phyloP scores from a whole-genome alignment of 169 alveolate species.

The Besnoitia besnoiti region DNA sequence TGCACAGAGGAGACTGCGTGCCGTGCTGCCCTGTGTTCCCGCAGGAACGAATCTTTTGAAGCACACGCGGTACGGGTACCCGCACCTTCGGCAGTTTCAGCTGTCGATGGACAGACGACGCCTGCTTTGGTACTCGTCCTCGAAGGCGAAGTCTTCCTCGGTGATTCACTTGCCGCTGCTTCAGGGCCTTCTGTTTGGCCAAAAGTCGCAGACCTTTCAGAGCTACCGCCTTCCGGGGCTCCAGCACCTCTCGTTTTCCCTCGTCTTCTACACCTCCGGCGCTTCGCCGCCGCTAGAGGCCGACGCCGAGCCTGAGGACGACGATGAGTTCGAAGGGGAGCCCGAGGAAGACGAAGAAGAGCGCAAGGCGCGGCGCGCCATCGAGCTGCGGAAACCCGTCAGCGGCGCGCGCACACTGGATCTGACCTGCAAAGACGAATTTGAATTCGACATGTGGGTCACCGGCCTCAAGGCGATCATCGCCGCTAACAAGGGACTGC shows the following conservation, averaged over 20 bases:
- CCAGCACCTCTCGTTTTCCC: slow-evolving; percentile 77
- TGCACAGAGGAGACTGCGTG: background rate
- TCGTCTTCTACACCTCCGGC: slow-evolving; percentile 58
- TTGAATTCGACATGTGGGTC: slow-evolving; percentile 73
- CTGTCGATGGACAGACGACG: slow-evolving; percentile 74
- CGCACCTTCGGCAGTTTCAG: slow-evolving; percentile 81
- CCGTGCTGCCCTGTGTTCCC: background rate
- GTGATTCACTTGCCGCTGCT: slow-evolving; percentile 53
- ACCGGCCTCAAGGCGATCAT: slow-evolving; percentile 71
- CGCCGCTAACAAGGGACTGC: slow-evolving; percentile 57
- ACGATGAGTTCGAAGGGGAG: background rate
- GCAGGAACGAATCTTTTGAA: slow-evolving; percentile 69
- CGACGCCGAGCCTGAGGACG: background rate
- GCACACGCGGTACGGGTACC: slow-evolving; percentile 75
- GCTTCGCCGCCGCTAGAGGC: slow-evolving; percentile 6
- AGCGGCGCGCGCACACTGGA: slow-evolving; percentile 69
- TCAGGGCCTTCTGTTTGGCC: slow-evolving; percentile 74
- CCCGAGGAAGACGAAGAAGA: background rate
- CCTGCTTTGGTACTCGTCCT: slow-evolving; percentile 75
- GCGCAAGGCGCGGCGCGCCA: background rate
- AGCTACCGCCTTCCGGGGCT: slow-evolving; percentile 73
- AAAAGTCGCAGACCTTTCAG: slow-evolving; percentile 72
- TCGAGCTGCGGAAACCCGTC: background rate
- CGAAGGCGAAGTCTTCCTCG: slow-evolving; percentile 63
- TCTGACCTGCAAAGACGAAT: slow-evolving; percentile 79